These are phyloP conservation scores for Tylopilus sp. DNA, from an alignment of 768 basidiomycete species.

Conservation along the genomic window DNA sequence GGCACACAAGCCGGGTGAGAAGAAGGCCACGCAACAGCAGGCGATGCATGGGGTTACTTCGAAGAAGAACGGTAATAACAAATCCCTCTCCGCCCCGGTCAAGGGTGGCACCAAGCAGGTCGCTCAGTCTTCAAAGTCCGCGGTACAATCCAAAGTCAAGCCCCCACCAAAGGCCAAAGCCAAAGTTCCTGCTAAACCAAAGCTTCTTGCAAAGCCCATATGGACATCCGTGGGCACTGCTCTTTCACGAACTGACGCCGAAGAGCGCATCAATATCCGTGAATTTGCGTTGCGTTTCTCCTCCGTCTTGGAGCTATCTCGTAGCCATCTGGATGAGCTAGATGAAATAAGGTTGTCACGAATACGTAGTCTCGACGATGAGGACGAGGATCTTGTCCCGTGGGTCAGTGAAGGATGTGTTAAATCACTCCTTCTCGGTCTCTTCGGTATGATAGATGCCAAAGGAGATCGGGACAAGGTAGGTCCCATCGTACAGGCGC, in stretches of 20 bases:
- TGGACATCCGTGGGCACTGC: slow-evolving; percentile 52
- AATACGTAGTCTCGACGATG: slow-evolving; percentile 36
- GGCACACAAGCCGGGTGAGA: slow-evolving; percentile 24
- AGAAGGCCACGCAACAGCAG: slow-evolving; percentile 15
- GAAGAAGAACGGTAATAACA: slow-evolving; percentile 3
- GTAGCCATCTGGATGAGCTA: slow-evolving; percentile 58
- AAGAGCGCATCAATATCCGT: slow-evolving; percentile 66
- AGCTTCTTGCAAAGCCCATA: slow-evolving; percentile 41
- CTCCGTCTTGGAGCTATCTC: slow-evolving; percentile 46
- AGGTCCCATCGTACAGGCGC: neutral
- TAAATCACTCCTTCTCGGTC: slow-evolving; percentile 58
- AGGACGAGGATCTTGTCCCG: slow-evolving; percentile 33
- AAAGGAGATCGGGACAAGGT: slow-evolving; percentile 40
- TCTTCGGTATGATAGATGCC: slow-evolving; percentile 52
- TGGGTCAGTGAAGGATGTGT: slow-evolving; percentile 70
- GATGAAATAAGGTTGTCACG: slow-evolving; percentile 46
- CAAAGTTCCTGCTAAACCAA: slow-evolving; percentile 31
- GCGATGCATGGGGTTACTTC: neutral
- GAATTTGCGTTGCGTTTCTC: slow-evolving; percentile 72
- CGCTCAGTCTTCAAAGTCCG: slow-evolving; percentile 8
- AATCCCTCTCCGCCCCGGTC: slow-evolving; percentile 8
- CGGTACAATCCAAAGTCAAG: slow-evolving; percentile 14
- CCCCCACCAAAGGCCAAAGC: slow-evolving; percentile 19
- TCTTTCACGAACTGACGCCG: slow-evolving; percentile 45
- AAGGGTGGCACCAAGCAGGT: slow-evolving; percentile 9